Evolutionary conservation across 805 yeast genomes (phyloP).

Genomic region (Lipomyces kockii): DNA sequence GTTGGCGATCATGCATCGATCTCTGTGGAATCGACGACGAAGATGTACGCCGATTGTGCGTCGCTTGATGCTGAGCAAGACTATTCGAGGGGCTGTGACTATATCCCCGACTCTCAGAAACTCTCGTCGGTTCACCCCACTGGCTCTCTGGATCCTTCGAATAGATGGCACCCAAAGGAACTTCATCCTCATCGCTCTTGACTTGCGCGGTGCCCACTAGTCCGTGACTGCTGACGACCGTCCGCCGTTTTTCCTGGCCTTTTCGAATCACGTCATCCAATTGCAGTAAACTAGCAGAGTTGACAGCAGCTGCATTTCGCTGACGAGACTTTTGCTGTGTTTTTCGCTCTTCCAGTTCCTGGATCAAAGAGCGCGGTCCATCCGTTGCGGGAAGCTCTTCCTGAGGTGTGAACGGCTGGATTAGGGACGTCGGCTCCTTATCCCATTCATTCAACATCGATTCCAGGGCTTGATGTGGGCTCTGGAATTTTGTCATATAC

Average conservation of each 20-base stretch:
- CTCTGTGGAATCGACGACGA: slow-evolving; percentile 3
- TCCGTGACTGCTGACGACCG: slow-evolving; percentile 17
- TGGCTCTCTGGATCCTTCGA: neutral
- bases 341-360: slow-evolving; percentile 26
- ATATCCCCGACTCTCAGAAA: slow-evolving; percentile 2
- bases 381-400: slow-evolving; percentile 10
- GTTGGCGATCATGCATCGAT: slow-evolving; percentile 9
- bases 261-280: slow-evolving; percentile 16
- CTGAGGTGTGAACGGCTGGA: slow-evolving; percentile 5
- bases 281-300: slow-evolving; percentile 18
- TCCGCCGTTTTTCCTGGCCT: slow-evolving; percentile 24
- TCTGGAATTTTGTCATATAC: slow-evolving; percentile 1
- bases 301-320: neutral
- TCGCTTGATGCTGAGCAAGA: neutral
- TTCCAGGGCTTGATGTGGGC: slow-evolving; percentile 26
- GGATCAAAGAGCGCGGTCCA: slow-evolving; percentile 23
- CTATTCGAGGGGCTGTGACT: neutral
- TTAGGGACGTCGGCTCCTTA: neutral
- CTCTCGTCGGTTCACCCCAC: neutral
- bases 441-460: slow-evolving; percentile 13
- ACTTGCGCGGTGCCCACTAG: slow-evolving; percentile 10
- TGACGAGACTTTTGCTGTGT: slow-evolving; percentile 18
- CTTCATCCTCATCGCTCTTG: slow-evolving; percentile 13
- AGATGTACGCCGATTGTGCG: slow-evolving; percentile 8
- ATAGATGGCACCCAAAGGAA: slow-evolving; percentile 18